phyloP scores from a whole-genome alignment of 2,329 filamentous ascomycete genomes.

The Botrytis galanthina region DNA sequence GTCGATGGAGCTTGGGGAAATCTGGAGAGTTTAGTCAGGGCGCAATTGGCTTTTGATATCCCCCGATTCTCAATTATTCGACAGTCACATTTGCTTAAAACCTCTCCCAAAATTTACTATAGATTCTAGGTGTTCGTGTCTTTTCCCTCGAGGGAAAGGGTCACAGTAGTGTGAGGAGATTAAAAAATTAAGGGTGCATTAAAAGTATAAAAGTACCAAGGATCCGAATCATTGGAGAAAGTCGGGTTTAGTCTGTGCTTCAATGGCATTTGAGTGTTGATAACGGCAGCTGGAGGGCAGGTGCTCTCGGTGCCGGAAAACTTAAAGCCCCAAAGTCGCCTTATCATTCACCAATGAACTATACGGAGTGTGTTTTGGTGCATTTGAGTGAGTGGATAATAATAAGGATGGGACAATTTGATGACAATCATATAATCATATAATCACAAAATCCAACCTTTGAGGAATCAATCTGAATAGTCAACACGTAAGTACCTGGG shows the following conservation, averaged over 20 bases:
- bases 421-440: background rate
- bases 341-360: background rate
- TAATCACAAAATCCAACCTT: too few relatives aligned
- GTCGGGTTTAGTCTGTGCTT: conserved; percentile 3
- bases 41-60: conserved; percentile 7
- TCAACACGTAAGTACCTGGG: background rate
- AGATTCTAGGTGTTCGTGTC: background rate
- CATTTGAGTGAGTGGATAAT: background rate
- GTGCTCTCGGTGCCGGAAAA: background rate
- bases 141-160: background rate
- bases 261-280: background rate
- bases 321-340: background rate
- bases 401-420: background rate
- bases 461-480: background rate
- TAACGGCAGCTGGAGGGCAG: background rate
- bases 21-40: conserved; percentile 8
- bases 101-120: background rate
- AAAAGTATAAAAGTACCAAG: background rate
- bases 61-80: background rate
- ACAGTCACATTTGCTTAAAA: conserved; percentile 15
- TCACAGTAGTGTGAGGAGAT: conserved; percentile 8
- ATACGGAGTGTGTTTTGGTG: background rate
- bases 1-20: conserved; percentile 5
- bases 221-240: background rate
- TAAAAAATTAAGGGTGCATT: conserved; percentile 13